Conservation (phyloP, 2,329 filamentous ascomycete species). For the Xylaria sp. region DNA sequence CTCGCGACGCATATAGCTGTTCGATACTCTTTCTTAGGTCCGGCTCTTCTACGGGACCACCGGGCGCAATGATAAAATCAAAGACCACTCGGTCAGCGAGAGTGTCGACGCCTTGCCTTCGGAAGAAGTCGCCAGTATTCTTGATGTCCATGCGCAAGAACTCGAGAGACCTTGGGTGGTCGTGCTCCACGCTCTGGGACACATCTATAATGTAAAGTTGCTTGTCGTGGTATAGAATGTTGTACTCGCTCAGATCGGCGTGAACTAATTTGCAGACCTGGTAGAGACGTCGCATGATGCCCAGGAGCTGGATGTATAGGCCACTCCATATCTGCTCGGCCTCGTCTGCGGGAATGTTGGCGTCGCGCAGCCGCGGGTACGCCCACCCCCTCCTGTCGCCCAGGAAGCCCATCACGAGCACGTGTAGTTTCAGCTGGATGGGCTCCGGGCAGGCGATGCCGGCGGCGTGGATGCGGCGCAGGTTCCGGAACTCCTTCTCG, state of each 20-base stretch:
- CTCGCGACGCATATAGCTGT: conserved; percentile 70
- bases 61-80: conserved; percentile 77
- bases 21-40: conserved; percentile 72
- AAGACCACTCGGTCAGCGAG: conserved; percentile 84
- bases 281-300: conserved; percentile 93
- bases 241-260: conserved; percentile 98
- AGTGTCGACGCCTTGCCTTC: conserved; percentile 82
- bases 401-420: conserved; percentile 93
- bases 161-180: conserved; percentile 90
- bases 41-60: conserved; percentile 70
- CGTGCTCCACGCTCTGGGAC: conserved; percentile 95
- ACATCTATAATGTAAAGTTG: conserved; percentile 96
- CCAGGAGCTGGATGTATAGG: conserved; percentile 85
- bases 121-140: conserved; percentile 94
- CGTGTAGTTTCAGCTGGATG: conserved; percentile 88
- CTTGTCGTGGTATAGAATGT: conserved; percentile 86
- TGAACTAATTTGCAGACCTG: conserved; percentile 92
- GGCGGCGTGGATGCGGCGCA: conserved; percentile 83
- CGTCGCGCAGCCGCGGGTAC: conserved; percentile 88
- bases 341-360: conserved; percentile 76
- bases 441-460: conserved; percentile 93
- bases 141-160: conserved; percentile 99
- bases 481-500: conserved; percentile 96
- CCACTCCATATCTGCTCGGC: conserved; percentile 77
- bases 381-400: conserved; percentile 88